Conservation (phyloP, 352 stramenopile genomes). For the Phytophthora sansomeana region DNA sequence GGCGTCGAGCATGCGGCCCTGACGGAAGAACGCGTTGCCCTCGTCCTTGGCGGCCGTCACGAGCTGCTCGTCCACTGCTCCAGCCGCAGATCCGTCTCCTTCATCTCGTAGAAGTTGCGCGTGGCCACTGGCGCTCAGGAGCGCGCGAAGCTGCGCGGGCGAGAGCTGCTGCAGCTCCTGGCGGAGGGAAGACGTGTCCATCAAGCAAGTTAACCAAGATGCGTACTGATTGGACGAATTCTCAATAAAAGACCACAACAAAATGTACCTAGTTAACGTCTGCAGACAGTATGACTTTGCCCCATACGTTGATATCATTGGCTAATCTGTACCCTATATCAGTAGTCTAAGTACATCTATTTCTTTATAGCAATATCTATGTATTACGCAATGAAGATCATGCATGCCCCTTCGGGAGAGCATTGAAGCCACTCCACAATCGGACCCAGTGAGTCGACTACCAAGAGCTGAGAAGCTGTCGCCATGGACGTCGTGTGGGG, state of each 20-base stretch:
- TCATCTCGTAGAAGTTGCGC: slow-evolving; percentile 22
- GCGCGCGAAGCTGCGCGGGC: slow-evolving; percentile 33
- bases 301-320: neutral
- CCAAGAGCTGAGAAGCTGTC: slow-evolving; percentile 2
- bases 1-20: slow-evolving; percentile 43
- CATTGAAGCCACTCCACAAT: slow-evolving; percentile 21
- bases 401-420: slow-evolving; percentile 9
- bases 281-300: slow-evolving; percentile 11
- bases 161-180: slow-evolving; percentile 48
- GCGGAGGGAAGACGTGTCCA: slow-evolving; percentile 21
- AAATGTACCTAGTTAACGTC: slow-evolving; percentile 8
- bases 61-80: slow-evolving; percentile 42
- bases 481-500: slow-evolving; percentile 39
- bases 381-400: no score
- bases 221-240: neutral
- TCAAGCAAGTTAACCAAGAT: slow-evolving; percentile 13
- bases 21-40: slow-evolving; percentile 66
- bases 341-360: neutral
- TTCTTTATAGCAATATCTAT: neutral
- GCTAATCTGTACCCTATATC: slow-evolving; percentile 1
- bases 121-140: slow-evolving; percentile 47
- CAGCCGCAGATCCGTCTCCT: neutral
- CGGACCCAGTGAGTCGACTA: slow-evolving; percentile 19
- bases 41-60: slow-evolving; percentile 45
- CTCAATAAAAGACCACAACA: neutral